Evolutionary conservation across 2,329 filamentous ascomycete species (phyloP), one percentile per base, ranked within the genome.

Genomic region (Monascus ruber): DNA sequence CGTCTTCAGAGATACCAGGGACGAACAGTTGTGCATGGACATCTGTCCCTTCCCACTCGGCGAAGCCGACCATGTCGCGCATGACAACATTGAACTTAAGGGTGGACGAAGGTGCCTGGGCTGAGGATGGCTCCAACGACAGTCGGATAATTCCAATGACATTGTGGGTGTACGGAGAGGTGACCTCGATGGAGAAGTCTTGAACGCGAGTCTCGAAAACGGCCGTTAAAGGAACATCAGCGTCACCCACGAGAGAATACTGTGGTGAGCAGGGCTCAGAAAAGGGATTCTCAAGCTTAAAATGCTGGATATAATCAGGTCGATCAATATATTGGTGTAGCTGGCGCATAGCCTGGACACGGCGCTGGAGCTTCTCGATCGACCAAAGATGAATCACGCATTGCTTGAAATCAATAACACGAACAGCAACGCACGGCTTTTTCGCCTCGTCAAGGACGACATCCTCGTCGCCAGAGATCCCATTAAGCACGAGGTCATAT

Each of bases 41-140:
- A 48, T 94, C 83, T 0, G 85, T 94, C 9, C 91, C 91, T 66
- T 98, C 91, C 45, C 89, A 79, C 64, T 98, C 91, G 0, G 91
- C 83, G 51, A 98, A 98, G 1, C 91, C 91, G 29, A 91, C 68
- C 65, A 98, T 77, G 56, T 96, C 87, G 55, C 94, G 88, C 85
- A 98, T 94, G 27, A 96, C 88, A 4, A 96, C 88, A 53, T 96
- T 98, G 67, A 98, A 98, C 59, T 96, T 98, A 42, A 96, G 69
- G 2, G 85, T 95, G 42, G 85, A 91, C 8, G 85, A 84, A 9
- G 91, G 91, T 4, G 88, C 89, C 53, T 93, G 81, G 2, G 89
- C 88, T 35, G 86, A 89, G 0, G 89, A 96, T 9, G 91, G 91
- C 56, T 98, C 91, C 5, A 98, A 68, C 0, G 89, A 89, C 31